Base-by-base conservation (phyloP, 2,329 filamentous ascomycete species). In the Xylaria sp. region DNA sequence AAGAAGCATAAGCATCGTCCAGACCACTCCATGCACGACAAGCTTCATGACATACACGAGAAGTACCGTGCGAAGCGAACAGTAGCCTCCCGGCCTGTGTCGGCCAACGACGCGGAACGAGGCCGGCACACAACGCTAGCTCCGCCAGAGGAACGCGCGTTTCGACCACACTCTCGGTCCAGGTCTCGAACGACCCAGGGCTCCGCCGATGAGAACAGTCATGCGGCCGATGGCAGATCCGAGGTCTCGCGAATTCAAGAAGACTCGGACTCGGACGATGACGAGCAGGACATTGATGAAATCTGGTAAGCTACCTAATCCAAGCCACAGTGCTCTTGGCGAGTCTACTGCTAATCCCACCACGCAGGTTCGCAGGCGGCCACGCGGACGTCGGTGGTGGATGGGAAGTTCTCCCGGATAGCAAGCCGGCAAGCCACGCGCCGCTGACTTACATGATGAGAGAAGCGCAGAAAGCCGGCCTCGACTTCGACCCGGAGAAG, bases 351-450 rank as follows among this genome's bases (percentile, higher is more conserved):
- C 48, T 59, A 58, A 60, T 48, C 8, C 13, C n/a, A 13, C 8
- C 29, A 44, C 26, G 54, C 19, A 66, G 68, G 68, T 94, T 94
- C 64, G 79, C 89, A 0, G 90, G 90, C 7, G 86, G 87, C 9
- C 90, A 95, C 59, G 90, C 84, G 1, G 90, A 93, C 58, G 85
- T 92, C 24, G 90, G 90, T 1, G 90, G 90, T 8, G 90, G 90
- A 0, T 92, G 89, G 89, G 81, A 83, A 45, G 73, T 81, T 3
- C 72, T 83, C 0, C 69, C 75, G 0, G 75, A 76, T 1, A 78
- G 76, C 20, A 88, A 89, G 66, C 79, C 86, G 7, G 76, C 89
- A 20, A 89, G 85, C 59, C 87, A 90, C 62, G 79, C 86, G 1
- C 86, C 87, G 0, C 75, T 90, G 1, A 81, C 86, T 0, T 90